Evolutionary conservation across 208 protist species (phyloP).

Genomic region (Porcisia deanei): DNA sequence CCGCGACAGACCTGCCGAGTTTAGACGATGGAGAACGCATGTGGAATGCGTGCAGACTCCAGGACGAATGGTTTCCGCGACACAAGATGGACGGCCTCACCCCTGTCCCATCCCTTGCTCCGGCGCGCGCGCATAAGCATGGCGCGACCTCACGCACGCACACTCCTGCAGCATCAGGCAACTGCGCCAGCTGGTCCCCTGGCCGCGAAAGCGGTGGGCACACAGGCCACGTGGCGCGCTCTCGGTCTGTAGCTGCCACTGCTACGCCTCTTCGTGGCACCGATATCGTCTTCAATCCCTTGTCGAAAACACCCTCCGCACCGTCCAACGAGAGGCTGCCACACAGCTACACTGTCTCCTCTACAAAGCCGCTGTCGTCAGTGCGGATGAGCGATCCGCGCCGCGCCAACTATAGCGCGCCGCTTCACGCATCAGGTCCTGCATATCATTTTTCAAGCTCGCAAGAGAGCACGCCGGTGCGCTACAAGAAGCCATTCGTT

Average conservation of each 20-base stretch:
- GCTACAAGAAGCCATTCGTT: background rate
- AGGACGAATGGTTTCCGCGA: slow-evolving; percentile 1
- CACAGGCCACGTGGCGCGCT: background rate
- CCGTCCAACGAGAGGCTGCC: background rate
- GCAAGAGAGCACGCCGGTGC: background rate
- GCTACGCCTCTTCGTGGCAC: background rate
- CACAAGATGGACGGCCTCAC: background rate
- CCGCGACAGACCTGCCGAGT: background rate
- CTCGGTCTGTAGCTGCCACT: background rate
- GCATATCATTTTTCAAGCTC: background rate
- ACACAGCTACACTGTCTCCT: background rate
- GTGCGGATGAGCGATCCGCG: background rate
- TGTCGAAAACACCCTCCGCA: background rate
- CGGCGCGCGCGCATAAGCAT: background rate
- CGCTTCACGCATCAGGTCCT: background rate
- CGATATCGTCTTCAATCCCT: background rate
- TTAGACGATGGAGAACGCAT: background rate
- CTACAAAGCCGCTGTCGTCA: slow-evolving; percentile 3
- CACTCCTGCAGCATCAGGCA: background rate
- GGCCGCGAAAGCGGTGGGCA: background rate
- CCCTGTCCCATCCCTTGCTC: background rate
- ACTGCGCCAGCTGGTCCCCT: background rate
- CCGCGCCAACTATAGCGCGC: background rate
- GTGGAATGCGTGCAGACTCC: background rate
- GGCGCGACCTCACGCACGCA: background rate